A percentile compares a stretch with the other conserved stretches of the same genome.
phyloP scores from a whole-genome alignment of 1,139 yeast species.

The Candida sp. region DNA sequence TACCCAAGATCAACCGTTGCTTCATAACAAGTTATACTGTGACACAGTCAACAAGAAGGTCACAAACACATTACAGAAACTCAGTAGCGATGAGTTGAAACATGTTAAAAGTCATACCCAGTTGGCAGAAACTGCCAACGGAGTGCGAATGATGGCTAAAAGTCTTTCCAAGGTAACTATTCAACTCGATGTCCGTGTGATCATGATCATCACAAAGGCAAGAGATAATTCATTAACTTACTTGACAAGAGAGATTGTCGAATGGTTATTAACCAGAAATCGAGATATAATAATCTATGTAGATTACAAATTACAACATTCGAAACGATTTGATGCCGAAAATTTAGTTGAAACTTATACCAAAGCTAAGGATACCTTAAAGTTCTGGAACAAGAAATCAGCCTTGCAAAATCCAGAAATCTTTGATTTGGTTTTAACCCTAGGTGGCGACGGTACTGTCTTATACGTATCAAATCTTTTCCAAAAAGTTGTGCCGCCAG shows the following conservation, averaged over 20 bases:
- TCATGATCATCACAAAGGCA: conserved; percentile 83
- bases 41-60: conserved; percentile 12
- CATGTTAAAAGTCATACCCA: conserved; percentile 66
- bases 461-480: conserved; percentile 74
- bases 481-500: conserved; percentile 83
- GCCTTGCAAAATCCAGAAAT: conserved; percentile 54
- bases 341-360: conserved; percentile 39
- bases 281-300: conserved; percentile 62
- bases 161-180: conserved; percentile 74
- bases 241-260: conserved; percentile 73
- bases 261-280: conserved; percentile 58
- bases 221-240: conserved; percentile 74
- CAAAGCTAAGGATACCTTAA: conserved; percentile 39
- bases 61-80: conserved; percentile 17
- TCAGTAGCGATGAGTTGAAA: conserved; percentile 36
- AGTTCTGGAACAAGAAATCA: conserved; percentile 66
- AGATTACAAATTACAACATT: conserved; percentile 58
- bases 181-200: conserved; percentile 62
- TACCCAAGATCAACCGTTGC: conserved; percentile 27
- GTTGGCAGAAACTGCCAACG: conserved; percentile 81
- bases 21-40: conserved; percentile 33
- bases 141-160: conserved; percentile 76
- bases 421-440: conserved; percentile 73
- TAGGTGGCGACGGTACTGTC: conserved; percentile 93
- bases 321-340: conserved; percentile 58